phyloP scores from a whole-genome alignment of 495 filamentous ascomycete species.

The Aspergillus avenaceus region DNA sequence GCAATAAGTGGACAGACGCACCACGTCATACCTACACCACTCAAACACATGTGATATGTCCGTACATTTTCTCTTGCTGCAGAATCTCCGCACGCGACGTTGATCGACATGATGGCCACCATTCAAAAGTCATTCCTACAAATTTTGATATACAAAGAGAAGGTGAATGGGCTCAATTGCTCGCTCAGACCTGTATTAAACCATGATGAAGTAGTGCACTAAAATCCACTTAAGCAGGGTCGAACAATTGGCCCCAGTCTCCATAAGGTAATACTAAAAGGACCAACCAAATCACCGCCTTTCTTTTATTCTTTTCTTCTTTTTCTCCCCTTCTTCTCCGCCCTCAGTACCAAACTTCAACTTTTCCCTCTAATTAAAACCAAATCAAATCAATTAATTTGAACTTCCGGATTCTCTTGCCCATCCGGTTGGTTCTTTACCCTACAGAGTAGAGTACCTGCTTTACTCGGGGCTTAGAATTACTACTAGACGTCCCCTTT shows the following conservation, averaged over 20 bases:
- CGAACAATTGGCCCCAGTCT: neutral
- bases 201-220: neutral
- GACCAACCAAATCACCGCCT: neutral
- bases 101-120: neutral
- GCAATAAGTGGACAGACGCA: neutral
- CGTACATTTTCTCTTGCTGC: neutral
- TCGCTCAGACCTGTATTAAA: neutral
- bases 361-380: neutral
- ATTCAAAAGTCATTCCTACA: no score
- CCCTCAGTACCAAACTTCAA: constrained; percentile 5
- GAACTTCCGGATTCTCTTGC: no score
- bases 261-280: neutral
- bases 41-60: neutral
- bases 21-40: neutral
- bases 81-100: neutral
- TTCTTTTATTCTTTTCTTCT: neutral
- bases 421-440: no score
- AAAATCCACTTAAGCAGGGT: neutral
- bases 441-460: no score
- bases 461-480: no score
- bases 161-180: no score
- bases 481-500: no score
- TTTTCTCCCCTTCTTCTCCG: constrained; percentile 5
- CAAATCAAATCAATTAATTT: no score
- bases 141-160: no score